Evolutionary conservation across 345 rosid species (phyloP), one percentile per base, ranked within the genome.

Genomic region (Durio zibethinus): DNA sequence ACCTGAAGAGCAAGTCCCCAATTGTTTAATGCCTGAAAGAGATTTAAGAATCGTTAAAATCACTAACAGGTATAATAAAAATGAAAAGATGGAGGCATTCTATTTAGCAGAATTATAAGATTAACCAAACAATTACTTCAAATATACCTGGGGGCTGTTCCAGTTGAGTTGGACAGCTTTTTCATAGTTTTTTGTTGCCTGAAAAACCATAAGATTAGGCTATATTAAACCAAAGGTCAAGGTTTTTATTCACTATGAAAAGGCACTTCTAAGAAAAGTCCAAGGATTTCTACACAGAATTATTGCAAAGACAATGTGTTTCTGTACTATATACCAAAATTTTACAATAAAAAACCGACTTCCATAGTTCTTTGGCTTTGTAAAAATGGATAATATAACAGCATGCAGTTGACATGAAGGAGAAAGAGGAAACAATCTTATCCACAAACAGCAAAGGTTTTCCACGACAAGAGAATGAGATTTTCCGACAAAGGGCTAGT

Each of bases 1-100:
- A 94, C 98, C 98, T 92, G 99, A 77, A 97, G 83, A 7, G 97
- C 99, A 73, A 94, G 98, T 70, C 98, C 98, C 99, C 97, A 94
- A 78, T 97, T 94, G 84, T 97, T 97, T 57, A 97, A 91, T 9
- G 98, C 98, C 99, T 97, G 92, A 78, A 85, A 80, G 54, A 75
- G 67, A 78, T 75, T 75, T 52, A 77, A 73, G 36, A 48, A 16
- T 57, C 77, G 52, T 74, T 47, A 75, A 68, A 25, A 57, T n/a
- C n/a, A 48, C 1, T 18, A 72, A 75, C 2, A 66, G 42, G 40
- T 11, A 74, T 27, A 77, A 59, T 52, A 40, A 14, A 63, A 73
- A 43, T 61, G 31, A 48, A 45, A 48, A 66, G 43, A 14, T 45
- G n/a, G 14, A 52, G 25, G 50, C 33, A 18, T 38, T 82, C 43